Base-by-base conservation (phyloP, 192 early-diverging fungal genomes). In the Ambispora gerdemannii region DNA sequence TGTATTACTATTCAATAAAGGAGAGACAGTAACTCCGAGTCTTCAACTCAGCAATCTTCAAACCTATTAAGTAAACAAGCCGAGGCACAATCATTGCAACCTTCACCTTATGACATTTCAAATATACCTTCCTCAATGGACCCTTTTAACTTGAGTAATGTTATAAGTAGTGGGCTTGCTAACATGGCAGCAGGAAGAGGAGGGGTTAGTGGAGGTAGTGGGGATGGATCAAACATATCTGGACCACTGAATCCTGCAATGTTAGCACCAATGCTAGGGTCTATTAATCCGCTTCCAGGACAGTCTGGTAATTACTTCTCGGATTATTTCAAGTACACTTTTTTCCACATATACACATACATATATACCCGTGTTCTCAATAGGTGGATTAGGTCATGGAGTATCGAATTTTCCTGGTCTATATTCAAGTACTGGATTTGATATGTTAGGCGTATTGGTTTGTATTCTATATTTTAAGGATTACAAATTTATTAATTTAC, bases 371-470 rank as follows among this genome's bases (percentile, higher is more conserved):
- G n/a, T 11, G 6, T 32, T 60, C 6, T 31, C 25, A 0, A 0
- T 50, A 65, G 32, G 33, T 43, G 6, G 17, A 11, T 17, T 15
- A 17, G 38, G 17, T 13, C 0, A n/a, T 22, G 63, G 63, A 10
- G 63, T 65, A 0, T 19, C 63, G 8, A 73, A 68, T 35, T 73
- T 75, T 22, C 67, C 74, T 0, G 81, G 81, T 25, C 47, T 83
- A 22, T 83, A 83, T 36, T 81, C 80, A 17, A 80, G 73, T 28
- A 75, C 80, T 2, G 82, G 82, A 27, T 83, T 83, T 67, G 82
- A 83, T 67, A 81, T 80, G 75, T 50, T 81, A 32, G 77, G 72
- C 2, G 62, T 80, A 32, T 51, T 82, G 63, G 70, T 79, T 22
- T 33, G 68, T 28, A 32, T 62, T 43, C 38, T 43, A 43, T 10